A percentile compares a stretch with the other conserved stretches of the same genome.
Evolutionary conservation across 108 stramenopile species (phyloP).

Genomic region (Stephanodiscus triporus): DNA sequence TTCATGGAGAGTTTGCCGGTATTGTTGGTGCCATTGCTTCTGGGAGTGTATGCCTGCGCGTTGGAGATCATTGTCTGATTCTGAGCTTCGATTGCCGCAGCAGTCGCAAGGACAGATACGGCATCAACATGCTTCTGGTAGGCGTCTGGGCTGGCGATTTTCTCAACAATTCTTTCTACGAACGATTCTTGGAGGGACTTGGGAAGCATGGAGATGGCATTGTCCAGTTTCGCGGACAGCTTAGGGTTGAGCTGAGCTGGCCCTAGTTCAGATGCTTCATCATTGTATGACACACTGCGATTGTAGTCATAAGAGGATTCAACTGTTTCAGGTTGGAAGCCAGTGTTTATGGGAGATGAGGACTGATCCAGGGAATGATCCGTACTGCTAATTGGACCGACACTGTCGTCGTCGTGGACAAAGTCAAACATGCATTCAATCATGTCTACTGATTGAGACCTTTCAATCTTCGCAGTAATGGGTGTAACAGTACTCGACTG

Average conservation of each 20-base stretch:
- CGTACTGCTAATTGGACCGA: conserved; percentile 35
- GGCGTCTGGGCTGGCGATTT: conserved; percentile 43
- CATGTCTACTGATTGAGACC: conserved; percentile 35
- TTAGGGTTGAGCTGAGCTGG: conserved; percentile 30
- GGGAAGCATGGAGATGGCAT: conserved; percentile 58
- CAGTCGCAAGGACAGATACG: conserved; percentile 54
- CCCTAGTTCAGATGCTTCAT: conserved; percentile 4
- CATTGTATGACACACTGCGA: conserved; percentile 23
- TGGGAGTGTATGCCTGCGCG: conserved; percentile 10
- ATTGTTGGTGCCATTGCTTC: background rate
- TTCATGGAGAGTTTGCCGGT: conserved; percentile 18
- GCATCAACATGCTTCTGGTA: conserved; percentile 54
- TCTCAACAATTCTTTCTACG: conserved; percentile 61
- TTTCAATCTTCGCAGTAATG: conserved; percentile 1
- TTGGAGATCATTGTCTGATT: conserved; percentile 39
- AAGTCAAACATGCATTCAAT: conserved; percentile 47
- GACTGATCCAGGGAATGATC: conserved; percentile 11
- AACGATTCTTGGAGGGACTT: conserved; percentile 60
- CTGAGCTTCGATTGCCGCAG: conserved; percentile 59
- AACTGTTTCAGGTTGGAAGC: conserved; percentile 30
- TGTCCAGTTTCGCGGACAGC: conserved; percentile 53
- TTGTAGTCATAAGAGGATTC: conserved; percentile 17
- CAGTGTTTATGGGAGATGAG: conserved; percentile 21
- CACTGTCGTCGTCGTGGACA: conserved; percentile 31
- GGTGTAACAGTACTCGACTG: conserved; percentile 7